Evolutionary conservation across 2,329 filamentous ascomycete genomes (phyloP), one percentile per base, ranked within the genome.

Genomic region (Stagonosporopsis chrysanthemi): DNA sequence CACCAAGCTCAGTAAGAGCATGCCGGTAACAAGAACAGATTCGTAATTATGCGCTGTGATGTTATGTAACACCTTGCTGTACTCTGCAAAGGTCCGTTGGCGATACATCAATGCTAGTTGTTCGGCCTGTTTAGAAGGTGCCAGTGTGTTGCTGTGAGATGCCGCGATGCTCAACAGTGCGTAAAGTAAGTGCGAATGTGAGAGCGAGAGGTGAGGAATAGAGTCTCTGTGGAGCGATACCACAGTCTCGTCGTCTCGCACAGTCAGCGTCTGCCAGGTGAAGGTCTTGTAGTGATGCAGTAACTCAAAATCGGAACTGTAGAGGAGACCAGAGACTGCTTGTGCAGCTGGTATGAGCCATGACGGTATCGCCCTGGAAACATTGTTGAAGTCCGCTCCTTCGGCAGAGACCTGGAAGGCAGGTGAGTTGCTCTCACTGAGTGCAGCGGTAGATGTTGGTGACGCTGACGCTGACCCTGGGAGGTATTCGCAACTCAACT

Each of bases 31-130:
- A 14, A 75, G 63, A 1, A 75, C 57, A 3, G 67, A 54, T 52
- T 75, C 70, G 57, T 75, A 75, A 48, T 72, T 74, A 0, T 72
- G 67, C 3, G 59, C 49, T 1, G 71, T 74, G 54, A 75, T 73
- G 38, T 66, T 65, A 29, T 66, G 42, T 3, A 75, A 58, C 8
- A 65, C 63, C 43, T 66, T 62, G 52, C 58, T 70, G 56, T 74
- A 74, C 15, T 58, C 51, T 7, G 60, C 22, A 19, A 74, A 65
- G 0, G 70, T 67, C 40, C 66, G 71, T 39, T 72, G 68, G 0
- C 71, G 65, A 50, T 74, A 74, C 1, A 66, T 12, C 2, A 69
- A 38, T 4, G 66, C 61, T 11, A 62, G 48, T 0, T 64, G 56
- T 19, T 64, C 50, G 1, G 57, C 31, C 6, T 65, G 33, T 8